Percentiles rank a stretch among this genome's conserved stretches.
These are phyloP conservation scores for rapeseed (Brassica napus) DNA, from an alignment of 345 rosid species.

Conservation along the genomic window Da-Ae NC_063451.1:43269001-43269500, in stretches of 20 bases:
- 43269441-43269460: no score
- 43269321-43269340: no score
- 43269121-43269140: conserved; percentile 39
- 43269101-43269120: conserved; percentile 43
- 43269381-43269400: no score
- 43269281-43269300: conserved; percentile 29
- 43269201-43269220: conserved; percentile 30
- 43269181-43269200: conserved; percentile 43
- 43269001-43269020: conserved; percentile 36
- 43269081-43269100: conserved; percentile 46
- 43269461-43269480: no score
- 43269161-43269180: conserved; percentile 45
- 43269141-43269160: conserved; percentile 49
- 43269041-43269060: conserved; percentile 48
- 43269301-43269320: background rate
- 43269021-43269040: conserved; percentile 38
- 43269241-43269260: conserved; percentile 6
- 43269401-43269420: no score
- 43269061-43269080: conserved; percentile 43
- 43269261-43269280: conserved; percentile 21
- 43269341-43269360: no score
- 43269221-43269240: conserved; percentile 13
- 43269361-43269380: no score
- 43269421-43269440: no score
- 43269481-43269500: no score